phyloP scores from a whole-genome alignment of 306 rosid species.

The Lathyrus oleraceus region DNA sequence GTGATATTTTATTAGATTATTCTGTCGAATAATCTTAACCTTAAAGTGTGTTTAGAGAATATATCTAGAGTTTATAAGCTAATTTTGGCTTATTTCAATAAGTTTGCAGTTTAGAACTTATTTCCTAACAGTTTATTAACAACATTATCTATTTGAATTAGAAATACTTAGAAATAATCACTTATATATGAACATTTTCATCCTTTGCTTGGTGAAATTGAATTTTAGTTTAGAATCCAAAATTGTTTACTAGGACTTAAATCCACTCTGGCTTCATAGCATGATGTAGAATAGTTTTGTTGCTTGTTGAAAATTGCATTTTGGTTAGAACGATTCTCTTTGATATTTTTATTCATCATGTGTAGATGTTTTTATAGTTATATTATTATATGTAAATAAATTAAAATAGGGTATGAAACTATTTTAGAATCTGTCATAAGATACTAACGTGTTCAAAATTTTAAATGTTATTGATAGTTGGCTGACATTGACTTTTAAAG shows the following conservation, averaged over 20 bases:
- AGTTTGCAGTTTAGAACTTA: not conserved
- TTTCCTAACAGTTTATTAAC: not conserved
- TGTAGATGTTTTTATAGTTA: not conserved
- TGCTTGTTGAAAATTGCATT: not conserved
- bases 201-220: not conserved
- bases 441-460: constrained; percentile 25
- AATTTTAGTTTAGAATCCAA: constrained; percentile 16
- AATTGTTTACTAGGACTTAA: not conserved
- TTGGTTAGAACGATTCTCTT: constrained; percentile 23
- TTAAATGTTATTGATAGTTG: not conserved
- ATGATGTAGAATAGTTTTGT: constrained; percentile 2
- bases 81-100: not conserved
- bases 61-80: not conserved
- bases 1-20: not conserved
- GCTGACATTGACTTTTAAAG: constrained; percentile 20
- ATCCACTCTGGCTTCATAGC: not conserved
- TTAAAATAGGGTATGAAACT: not conserved
- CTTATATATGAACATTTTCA: not conserved
- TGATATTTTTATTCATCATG: not conserved
- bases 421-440: not conserved
- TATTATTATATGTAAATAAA: not conserved
- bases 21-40: not conserved
- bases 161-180: not conserved
- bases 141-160: not conserved
- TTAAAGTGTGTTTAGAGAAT: not conserved